Evolutionary conservation across 2,329 filamentous ascomycete species (phyloP), one percentile per base, ranked within the genome.

Genomic region (Aspergillus spinulosporus): DNA sequence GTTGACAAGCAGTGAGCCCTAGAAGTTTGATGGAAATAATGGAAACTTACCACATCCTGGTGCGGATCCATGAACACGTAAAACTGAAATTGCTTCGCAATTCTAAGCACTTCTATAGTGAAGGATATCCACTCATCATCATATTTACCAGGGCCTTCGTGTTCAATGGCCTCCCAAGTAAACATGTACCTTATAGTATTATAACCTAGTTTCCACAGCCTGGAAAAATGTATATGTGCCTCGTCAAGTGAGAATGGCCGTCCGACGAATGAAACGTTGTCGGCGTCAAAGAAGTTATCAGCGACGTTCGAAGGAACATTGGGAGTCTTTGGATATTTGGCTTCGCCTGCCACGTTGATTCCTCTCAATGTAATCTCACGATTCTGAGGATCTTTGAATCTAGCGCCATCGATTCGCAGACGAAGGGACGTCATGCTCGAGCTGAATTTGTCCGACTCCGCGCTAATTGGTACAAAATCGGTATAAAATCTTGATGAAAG

Each of bases 11-110:
- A 68, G 2, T 36, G 59, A 29, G 42, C n/a, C 7, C 1, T n/a
- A 11, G 12, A 49, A 14, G 26, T 12, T 3, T n/a, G 12, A 29
- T n/a, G 12, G 21, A 2, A 7, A n/a, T 2, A 14, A 4, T 14
- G 8, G 37, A 36, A 42, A 84, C 86, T 62, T 82, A 90, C 88
- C 66, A 97, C 93, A 78, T 99, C 94, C 80, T 99, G 94, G 73
- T 99, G 94, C 15, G 95, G 93, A 66, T 99, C 95, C 91, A 99
- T 96, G 71, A 97, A 97, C 49, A 99, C 82, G 68, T 95, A 96
- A 73, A 99, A 97, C 29, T 90, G 90, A 78, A 96, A 97, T 37
- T 86, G 82, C 71, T 92, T 96, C 37, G 92, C 92, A 62, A 92
- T 80, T 55, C 92, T 84, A 64, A 99, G 75, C 8, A 96, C 80